phyloP scores from a whole-genome alignment of 768 basidiomycete species.

The Tephrocybe sp. region DNA sequence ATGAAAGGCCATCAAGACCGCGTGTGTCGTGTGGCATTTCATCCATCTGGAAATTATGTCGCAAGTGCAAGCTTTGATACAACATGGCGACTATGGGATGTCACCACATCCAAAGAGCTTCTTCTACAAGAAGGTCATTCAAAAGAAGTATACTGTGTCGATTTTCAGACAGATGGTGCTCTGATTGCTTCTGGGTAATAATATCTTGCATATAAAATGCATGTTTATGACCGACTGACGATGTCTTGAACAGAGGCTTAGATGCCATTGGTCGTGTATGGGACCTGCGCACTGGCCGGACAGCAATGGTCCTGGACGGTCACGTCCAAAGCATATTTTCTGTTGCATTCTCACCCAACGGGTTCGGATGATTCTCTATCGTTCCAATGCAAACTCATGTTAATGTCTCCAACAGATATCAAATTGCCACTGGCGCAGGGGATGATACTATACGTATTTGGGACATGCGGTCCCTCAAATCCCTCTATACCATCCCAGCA shows the following conservation, averaged over 20 bases:
- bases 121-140: constrained; percentile 95
- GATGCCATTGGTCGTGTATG: constrained; percentile 97
- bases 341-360: constrained; percentile 93
- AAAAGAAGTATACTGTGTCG: constrained; percentile 94
- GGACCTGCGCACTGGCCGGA: constrained; percentile 93
- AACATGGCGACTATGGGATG: constrained; percentile 97
- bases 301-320: constrained; percentile 97
- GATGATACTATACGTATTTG: constrained; percentile 99
- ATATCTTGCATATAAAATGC: constrained; percentile 4
- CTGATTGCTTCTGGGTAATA: constrained; percentile 90
- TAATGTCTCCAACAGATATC: constrained; percentile 58
- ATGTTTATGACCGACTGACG: background rate
- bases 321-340: constrained; percentile 92
- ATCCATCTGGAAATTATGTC: constrained; percentile 91
- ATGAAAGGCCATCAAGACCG: constrained; percentile 89
- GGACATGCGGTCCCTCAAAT: constrained; percentile 92
- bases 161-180: constrained; percentile 94
- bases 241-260: constrained; percentile 60
- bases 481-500: constrained; percentile 95
- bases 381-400: background rate
- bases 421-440: constrained; percentile 94
- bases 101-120: constrained; percentile 74
- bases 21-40: constrained; percentile 92
- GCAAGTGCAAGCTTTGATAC: constrained; percentile 97
- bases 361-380: constrained; percentile 51